Evolutionary conservation across 345 rosid genomes (phyloP), one percentile per base, ranked within the genome.

Genomic region (Pistacia vera): DNA sequence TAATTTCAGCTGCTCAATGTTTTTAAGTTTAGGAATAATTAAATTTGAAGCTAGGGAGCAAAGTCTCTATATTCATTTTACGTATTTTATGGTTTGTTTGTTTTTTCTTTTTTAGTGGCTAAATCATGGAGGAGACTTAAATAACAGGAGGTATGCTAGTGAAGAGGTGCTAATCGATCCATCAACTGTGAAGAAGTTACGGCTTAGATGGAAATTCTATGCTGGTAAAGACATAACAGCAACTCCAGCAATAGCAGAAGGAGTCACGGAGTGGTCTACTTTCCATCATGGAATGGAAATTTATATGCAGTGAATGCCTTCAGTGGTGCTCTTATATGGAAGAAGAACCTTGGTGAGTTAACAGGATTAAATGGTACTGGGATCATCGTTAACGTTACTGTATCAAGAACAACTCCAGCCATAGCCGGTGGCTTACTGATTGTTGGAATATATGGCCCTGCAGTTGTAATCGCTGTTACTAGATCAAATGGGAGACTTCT

Each of bases 281-380:
- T 87, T 58, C 89, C 91, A 11, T 78, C 84, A 12, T 89, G 90
- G 91, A 89, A 89, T 70, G 91, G 90, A 2, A 76, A 71, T 54
- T 22, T 89, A 35, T 86, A 84, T 55, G 91, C 93, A 2, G 83
- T 89, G n/a, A 78, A 75, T 13, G 89, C 92, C 12, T 58, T 77
- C 48, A 75, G 20, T 28, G 92, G 92, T 28, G 66, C 63, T 28
- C 82, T 81, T 52, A 71, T 82, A 28, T 89, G 93, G 89, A 64
- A 82, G 83, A 82, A 81, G 76, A 86, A 87, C 81, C 79, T 87
- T 11, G 41, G 67, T 20, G 56, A 87, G 57, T 11, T 81, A 57
- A 83, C 89, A 0, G 88, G 88, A 20, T 70, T 87, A 17, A 80
- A 11, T 5, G 83, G 78, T 55, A 59, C 86, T 0, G 85, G 86